phyloP scores from a whole-genome alignment of 2,329 filamentous ascomycete genomes.

The Colletotrichum chlorophyti region DNA sequence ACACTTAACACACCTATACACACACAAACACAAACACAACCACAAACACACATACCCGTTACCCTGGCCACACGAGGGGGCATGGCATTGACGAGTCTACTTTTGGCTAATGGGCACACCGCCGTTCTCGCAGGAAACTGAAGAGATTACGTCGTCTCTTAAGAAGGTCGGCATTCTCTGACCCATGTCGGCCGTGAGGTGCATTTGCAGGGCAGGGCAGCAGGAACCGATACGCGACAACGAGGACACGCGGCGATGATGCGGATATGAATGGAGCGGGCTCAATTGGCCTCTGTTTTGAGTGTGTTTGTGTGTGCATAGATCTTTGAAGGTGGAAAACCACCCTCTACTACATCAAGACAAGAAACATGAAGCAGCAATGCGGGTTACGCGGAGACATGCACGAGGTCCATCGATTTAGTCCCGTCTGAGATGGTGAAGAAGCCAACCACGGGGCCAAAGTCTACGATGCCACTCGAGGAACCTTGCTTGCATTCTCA shows the following conservation, averaged over 20 bases:
- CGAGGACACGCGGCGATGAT: conserved; percentile 5
- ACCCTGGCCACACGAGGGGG: background rate
- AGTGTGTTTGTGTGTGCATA: conserved; percentile 46
- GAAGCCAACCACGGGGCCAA: conserved; percentile 13
- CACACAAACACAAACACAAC: background rate
- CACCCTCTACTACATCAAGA: conserved; percentile 50
- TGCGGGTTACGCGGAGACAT: conserved; percentile 1
- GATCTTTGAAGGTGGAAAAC: conserved; percentile 54
- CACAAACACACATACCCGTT: too few species aligned
- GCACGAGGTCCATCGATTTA: background rate
- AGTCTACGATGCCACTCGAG: conserved; percentile 3
- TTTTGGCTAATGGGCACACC: conserved; percentile 34
- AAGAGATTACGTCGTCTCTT: conserved; percentile 45
- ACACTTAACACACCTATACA: background rate
- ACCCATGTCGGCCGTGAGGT: conserved; percentile 11
- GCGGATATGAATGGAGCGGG: conserved; percentile 10
- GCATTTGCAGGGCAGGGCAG: background rate
- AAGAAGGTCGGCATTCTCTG: conserved; percentile 49
- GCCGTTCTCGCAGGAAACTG: conserved; percentile 37
- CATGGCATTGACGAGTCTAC: conserved; percentile 20
- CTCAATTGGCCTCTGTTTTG: conserved; percentile 36
- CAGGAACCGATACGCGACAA: background rate
- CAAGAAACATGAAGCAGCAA: conserved; percentile 31
- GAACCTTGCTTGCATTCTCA: too few species aligned
- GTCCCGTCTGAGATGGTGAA: background rate